phyloP scores from a whole-genome alignment of 805 yeast species.

The Saitoella complicata region DNA sequence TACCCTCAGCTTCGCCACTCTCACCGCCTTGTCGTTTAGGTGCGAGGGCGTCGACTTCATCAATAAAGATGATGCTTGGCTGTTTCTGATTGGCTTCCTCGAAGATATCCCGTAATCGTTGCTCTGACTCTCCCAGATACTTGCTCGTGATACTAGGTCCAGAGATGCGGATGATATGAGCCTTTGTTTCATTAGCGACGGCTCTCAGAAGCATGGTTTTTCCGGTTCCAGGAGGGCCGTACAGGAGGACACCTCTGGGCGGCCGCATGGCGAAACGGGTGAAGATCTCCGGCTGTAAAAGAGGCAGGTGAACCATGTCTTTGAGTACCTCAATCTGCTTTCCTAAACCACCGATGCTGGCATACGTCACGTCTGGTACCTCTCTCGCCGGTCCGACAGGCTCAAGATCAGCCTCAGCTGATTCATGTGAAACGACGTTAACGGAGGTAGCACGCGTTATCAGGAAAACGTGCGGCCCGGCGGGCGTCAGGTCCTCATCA shows the following conservation, averaged over 20 bases:
- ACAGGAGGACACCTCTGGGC: slow-evolving; percentile 80
- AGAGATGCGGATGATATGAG: slow-evolving; percentile 71
- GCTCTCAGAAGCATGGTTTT: slow-evolving; percentile 77
- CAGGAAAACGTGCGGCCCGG: too few species aligned
- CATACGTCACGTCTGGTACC: slow-evolving; percentile 22
- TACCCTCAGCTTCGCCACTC: slow-evolving; percentile 73
- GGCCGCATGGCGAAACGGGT: slow-evolving; percentile 78
- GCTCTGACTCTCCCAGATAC: slow-evolving; percentile 88
- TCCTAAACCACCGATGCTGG: slow-evolving; percentile 61
- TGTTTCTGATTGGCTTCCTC: slow-evolving; percentile 72
- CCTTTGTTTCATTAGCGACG: slow-evolving; percentile 56
- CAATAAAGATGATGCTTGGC: slow-evolving; percentile 78
- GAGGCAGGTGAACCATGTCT: slow-evolving; percentile 62
- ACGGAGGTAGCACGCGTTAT: too few species aligned
- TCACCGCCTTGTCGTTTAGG: slow-evolving; percentile 63
- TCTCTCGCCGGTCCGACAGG: too few species aligned
- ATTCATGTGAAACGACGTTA: too few species aligned
- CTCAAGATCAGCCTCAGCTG: too few species aligned
- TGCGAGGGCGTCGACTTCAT: slow-evolving; percentile 83
- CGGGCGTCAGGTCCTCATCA: too few species aligned
- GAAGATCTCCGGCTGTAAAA: slow-evolving; percentile 60
- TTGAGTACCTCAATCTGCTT: slow-evolving; percentile 45
- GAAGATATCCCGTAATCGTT: slow-evolving; percentile 63
- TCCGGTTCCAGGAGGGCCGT: slow-evolving; percentile 97
- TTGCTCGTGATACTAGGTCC: slow-evolving; percentile 89